Conservation (phyloP, 2,329 filamentous ascomycete genomes). For the Aspergillus ochraceus region DNA sequence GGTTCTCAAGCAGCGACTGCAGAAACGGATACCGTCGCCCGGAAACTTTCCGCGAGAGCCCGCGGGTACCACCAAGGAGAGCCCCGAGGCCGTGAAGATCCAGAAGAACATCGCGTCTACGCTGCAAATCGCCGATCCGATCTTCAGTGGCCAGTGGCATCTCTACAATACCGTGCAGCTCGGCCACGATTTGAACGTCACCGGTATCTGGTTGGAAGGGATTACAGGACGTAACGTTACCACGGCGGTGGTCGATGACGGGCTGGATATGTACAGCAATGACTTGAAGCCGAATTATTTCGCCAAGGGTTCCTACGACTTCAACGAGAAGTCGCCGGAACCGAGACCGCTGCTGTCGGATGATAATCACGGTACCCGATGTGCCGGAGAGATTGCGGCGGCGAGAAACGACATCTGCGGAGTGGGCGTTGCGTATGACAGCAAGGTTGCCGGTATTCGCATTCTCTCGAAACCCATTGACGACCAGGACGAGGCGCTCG, state of each 20-base stretch:
- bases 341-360: slow-evolving; percentile 81
- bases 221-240: slow-evolving; percentile 87
- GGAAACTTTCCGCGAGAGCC: slow-evolving; percentile 28
- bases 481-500: slow-evolving; percentile 87
- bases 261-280: slow-evolving; percentile 90
- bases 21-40: slow-evolving; percentile 56
- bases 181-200: slow-evolving; percentile 96
- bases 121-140: slow-evolving; percentile 82
- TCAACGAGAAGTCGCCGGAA: slow-evolving; percentile 79
- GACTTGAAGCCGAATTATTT: slow-evolving; percentile 95
- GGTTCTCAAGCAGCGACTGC: slow-evolving; percentile 59
- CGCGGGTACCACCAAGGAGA: slow-evolving; percentile 41
- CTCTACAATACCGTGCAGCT: slow-evolving; percentile 77
- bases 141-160: slow-evolving; percentile 95
- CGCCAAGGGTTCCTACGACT: slow-evolving; percentile 88
- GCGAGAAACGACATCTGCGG: slow-evolving; percentile 92
- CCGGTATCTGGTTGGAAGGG: slow-evolving; percentile 84
- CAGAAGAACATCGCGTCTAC: slow-evolving; percentile 62
- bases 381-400: slow-evolving; percentile 89
- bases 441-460: slow-evolving; percentile 84
- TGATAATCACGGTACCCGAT: slow-evolving; percentile 88
- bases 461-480: slow-evolving; percentile 89
- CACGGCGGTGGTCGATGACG: slow-evolving; percentile 94
- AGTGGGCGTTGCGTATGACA: slow-evolving; percentile 91
- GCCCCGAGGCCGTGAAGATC: slow-evolving; percentile 53